Evolutionary conservation across 2,329 filamentous ascomycete genomes (phyloP).

Genomic region (Parafenestella ontariensis): DNA sequence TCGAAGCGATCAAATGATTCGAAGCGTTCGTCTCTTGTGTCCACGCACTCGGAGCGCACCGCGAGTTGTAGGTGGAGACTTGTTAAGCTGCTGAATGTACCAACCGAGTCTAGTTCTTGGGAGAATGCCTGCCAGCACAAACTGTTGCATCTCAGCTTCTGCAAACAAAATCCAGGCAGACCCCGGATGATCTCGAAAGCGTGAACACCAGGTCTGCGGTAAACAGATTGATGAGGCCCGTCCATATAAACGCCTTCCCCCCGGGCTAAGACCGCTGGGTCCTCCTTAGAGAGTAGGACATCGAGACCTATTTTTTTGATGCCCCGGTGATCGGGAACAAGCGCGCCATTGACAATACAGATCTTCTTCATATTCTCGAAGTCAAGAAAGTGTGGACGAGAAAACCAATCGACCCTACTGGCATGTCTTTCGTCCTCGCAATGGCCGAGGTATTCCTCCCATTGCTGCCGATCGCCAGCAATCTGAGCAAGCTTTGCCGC

Average conservation of each 20-base stretch:
- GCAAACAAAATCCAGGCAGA: background rate
- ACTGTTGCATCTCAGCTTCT: conserved; percentile 5
- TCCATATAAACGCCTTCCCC: conserved; percentile 2
- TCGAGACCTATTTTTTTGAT: background rate
- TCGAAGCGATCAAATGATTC: no score
- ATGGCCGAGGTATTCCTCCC: conserved; percentile 9
- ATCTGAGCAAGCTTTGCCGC: background rate
- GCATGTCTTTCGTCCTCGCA: conserved; percentile 9
- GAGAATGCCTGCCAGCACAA: background rate
- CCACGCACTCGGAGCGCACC: background rate
- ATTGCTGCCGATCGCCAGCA: conserved; percentile 7
- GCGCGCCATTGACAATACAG: conserved; percentile 3
- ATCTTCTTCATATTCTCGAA: conserved; percentile 8
- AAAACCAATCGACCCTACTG: background rate
- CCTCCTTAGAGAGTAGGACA: background rate
- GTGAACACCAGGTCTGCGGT: background rate
- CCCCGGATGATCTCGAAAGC: background rate
- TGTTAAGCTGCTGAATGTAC: background rate
- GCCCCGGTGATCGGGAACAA: conserved; percentile 3
- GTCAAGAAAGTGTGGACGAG: background rate
- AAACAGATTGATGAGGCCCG: background rate
- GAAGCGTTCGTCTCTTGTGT: background rate
- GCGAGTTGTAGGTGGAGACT: conserved; percentile 7
- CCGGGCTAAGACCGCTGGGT: background rate
- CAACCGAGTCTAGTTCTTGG: no score